phyloP scores from a whole-genome alignment of 2,329 filamentous ascomycete species.

The Colletotrichum phormii region DNA sequence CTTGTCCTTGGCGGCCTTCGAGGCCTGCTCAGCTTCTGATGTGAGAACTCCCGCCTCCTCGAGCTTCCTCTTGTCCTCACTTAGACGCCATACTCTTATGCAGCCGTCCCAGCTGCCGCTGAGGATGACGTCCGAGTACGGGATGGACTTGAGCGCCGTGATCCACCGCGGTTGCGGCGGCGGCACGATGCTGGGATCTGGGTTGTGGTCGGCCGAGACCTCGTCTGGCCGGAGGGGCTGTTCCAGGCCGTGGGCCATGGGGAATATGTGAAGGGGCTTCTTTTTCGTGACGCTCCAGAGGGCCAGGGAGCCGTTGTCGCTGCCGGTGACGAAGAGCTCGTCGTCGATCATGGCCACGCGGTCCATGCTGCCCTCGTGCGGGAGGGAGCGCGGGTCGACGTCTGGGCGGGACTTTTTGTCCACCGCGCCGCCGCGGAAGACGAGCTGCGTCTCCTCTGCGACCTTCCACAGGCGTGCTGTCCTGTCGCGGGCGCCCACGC shows the following conservation, averaged over 20 bases:
- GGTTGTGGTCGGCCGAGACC: constrained; percentile 78
- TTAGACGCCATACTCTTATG: constrained; percentile 86
- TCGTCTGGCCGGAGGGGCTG: constrained; percentile 74
- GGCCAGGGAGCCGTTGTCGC: constrained; percentile 87
- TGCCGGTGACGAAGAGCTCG: constrained; percentile 90
- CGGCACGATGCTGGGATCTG: constrained; percentile 69
- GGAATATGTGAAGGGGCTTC: constrained; percentile 86
- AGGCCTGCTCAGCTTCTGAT: constrained; percentile 33
- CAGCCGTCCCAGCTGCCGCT: constrained; percentile 95
- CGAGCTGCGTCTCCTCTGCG: constrained; percentile 92
- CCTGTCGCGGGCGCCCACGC: constrained; percentile 89
- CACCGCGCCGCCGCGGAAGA: constrained; percentile 82
- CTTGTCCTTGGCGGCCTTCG: constrained; percentile 34
- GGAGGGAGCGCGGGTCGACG: constrained; percentile 63
- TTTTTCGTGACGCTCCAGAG: constrained; percentile 95
- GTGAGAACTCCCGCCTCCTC: constrained; percentile 75
- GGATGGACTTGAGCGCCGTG: constrained; percentile 86
- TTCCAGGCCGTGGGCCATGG: constrained; percentile 88
- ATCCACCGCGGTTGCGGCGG: constrained; percentile 84
- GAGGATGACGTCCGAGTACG: constrained; percentile 90
- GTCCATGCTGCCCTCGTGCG: constrained; percentile 88
- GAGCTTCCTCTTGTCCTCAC: constrained; percentile 83
- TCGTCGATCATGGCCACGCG: constrained; percentile 90
- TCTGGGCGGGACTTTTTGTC: constrained; percentile 59
- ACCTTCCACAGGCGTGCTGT: constrained; percentile 97